A percentile compares a stretch with the other conserved stretches of the same genome.
Conservation (phyloP, 305 asterid species). For the Solanum hybrid region DNA sequence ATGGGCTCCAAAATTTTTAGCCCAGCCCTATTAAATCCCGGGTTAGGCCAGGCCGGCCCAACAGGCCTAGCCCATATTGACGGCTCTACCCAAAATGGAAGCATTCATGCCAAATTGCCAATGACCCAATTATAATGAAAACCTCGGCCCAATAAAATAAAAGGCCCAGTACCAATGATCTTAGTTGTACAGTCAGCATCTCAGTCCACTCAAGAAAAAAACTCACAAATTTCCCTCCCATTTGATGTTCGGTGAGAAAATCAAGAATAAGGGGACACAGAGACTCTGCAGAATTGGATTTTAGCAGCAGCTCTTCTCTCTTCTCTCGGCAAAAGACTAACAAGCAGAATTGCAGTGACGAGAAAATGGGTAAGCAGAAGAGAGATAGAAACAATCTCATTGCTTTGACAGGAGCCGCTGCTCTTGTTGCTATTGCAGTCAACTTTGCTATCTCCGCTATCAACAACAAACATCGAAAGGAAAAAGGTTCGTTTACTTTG, state of each 20-base stretch:
- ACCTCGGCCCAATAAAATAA: background rate
- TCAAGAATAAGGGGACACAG: background rate
- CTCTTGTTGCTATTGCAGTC: slow-evolving; percentile 63
- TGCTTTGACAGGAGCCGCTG: slow-evolving; percentile 85
- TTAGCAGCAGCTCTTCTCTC: background rate
- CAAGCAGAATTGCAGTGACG: background rate
- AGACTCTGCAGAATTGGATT: background rate
- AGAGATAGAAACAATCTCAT: slow-evolving; percentile 31
- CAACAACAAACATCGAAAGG: slow-evolving; percentile 43
- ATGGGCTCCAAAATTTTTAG: too few relatives aligned
- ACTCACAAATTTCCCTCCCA: slow-evolving; percentile 16
- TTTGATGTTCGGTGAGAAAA: background rate
- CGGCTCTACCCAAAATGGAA: too few relatives aligned
- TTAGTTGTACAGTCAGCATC: background rate
- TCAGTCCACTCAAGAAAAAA: background rate
- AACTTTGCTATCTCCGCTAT: slow-evolving; percentile 54
- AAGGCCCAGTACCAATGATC: background rate
- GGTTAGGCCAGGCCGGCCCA: too few relatives aligned
- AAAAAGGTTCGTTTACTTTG: slow-evolving; percentile 35
- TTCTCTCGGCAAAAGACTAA: background rate
- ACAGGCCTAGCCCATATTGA: too few relatives aligned
- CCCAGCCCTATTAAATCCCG: too few relatives aligned
- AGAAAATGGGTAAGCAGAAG: slow-evolving; percentile 44
- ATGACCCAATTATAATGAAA: too few relatives aligned
- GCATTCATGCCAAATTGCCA: too few relatives aligned